Conservation (phyloP, 345 rosid genomes). For the Cardamine resedifolia region DNA sequence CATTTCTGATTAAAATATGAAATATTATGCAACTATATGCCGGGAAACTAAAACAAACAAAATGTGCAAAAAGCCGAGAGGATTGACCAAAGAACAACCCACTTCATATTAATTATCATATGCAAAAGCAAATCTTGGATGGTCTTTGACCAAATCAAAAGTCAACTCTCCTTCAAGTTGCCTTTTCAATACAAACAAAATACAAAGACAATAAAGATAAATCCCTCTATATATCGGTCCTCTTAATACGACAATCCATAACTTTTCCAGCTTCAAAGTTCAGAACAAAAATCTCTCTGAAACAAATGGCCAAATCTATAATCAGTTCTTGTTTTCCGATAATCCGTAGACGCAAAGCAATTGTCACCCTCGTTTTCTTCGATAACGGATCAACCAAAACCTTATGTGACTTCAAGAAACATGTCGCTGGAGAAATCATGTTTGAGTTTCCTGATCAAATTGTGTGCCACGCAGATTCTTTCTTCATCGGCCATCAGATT, state of each 20-base stretch:
- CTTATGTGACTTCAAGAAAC: slow-evolving; percentile 46
- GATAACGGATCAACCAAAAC: slow-evolving; percentile 54
- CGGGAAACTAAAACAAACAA: not conserved
- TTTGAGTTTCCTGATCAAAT: slow-evolving; percentile 77
- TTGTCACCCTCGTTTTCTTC: slow-evolving; percentile 59
- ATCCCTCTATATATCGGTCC: slow-evolving; percentile 13
- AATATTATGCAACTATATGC: not conserved
- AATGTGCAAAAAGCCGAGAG: slow-evolving; percentile 42
- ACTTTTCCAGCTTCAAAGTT: slow-evolving; percentile 12
- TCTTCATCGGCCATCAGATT: slow-evolving; percentile 82
- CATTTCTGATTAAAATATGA: not conserved
- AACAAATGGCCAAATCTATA: slow-evolving; percentile 48
- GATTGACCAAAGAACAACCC: slow-evolving; percentile 59
- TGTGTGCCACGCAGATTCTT: slow-evolving; percentile 83
- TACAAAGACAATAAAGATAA: slow-evolving; percentile 26
- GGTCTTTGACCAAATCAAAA: slow-evolving; percentile 31
- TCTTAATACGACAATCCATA: slow-evolving; percentile 27
- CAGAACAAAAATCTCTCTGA: not conserved
- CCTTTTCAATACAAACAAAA: slow-evolving; percentile 21
- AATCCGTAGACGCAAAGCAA: slow-evolving; percentile 23
- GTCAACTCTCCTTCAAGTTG: slow-evolving; percentile 38
- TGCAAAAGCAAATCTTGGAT: slow-evolving; percentile 19
- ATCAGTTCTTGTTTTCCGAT: slow-evolving; percentile 25
- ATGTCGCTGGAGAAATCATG: slow-evolving; percentile 92
- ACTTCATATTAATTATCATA: slow-evolving; percentile 9